Evolutionary conservation across 805 yeast genomes (phyloP), one percentile per base, ranked within the genome.

Genomic region (Lipomyces anomalus): DNA sequence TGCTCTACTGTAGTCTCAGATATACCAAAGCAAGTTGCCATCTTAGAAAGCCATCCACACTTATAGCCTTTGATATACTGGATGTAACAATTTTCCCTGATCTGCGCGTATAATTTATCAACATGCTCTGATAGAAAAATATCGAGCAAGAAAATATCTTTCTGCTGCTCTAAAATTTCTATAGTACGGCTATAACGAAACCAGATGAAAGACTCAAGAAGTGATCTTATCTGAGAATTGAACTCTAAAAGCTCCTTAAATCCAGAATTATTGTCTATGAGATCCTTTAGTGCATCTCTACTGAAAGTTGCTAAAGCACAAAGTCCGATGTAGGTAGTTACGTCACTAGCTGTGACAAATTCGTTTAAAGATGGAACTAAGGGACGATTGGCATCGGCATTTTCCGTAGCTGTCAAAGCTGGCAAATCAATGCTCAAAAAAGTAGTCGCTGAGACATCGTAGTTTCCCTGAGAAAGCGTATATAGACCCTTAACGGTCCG

Each of bases 1-100:
- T 35, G 30, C 35, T 51, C 55, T 11, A 48, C 37, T 5, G 35
- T 38, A 4, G 22, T 29, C 13, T 22, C 43, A n/a, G 32, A 18
- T 17, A 39, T 47, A 4, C 53, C 55, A 30, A 50, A 50, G 17
- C 53, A 33, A 13, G 37, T n/a, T 6, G 55, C 52, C 50, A 50
- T 41, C 13, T 39, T 37, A 5, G 42, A 35, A 16, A 50, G 23
- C 22, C 29, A 48, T 23, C 53, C 55, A 6, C 48, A 44, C 30
- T 50, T 38, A 32, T 48, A 50, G 4, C 50, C 53, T 22, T 29
- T 22, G 29, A 50, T 49, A 34, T 48, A 50, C 34, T 50, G 55
- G n/a, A 29, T 42, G 33, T 48, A 48, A 44, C 53, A 48, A 28
- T 49, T 50, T 28, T 50, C 50, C 6, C 55, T 28, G 21, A 50